Percentiles rank a stretch among this genome's conserved stretches.
Evolutionary conservation across 805 yeast species (phyloP).

Genomic region (Lipomyces spencermartinsiae): DNA sequence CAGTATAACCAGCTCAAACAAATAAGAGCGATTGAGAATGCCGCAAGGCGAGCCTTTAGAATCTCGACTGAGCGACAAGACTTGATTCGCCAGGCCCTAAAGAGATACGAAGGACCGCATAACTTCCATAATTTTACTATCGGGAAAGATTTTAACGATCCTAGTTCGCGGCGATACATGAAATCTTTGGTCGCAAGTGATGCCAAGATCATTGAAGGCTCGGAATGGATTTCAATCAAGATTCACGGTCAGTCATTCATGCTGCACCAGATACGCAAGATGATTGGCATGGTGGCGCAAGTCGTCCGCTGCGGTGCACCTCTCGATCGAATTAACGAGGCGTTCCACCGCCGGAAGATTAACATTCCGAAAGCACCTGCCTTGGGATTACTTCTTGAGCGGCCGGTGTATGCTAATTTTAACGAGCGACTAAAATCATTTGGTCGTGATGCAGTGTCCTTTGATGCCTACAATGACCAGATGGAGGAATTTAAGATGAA

Average conservation of each 20-base stretch:
- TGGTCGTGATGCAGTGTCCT: conserved; percentile 79
- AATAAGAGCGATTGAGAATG: conserved; percentile 68
- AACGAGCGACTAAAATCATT: conserved; percentile 70
- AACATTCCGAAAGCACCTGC: conserved; percentile 99
- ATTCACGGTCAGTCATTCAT: conserved; percentile 98
- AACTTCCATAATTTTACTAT: conserved; percentile 89
- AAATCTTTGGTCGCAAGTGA: conserved; percentile 77
- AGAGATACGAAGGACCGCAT: conserved; percentile 81
- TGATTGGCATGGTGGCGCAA: conserved; percentile 94
- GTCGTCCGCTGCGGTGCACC: conserved; percentile 89
- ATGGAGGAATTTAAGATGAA: conserved; percentile 88
- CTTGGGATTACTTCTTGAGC: conserved; percentile 84
- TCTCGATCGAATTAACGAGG: conserved; percentile 70
- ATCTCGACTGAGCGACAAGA: conserved; percentile 67
- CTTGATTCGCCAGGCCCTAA: conserved; percentile 69
- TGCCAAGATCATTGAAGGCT: conserved; percentile 89
- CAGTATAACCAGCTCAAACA: conserved; percentile 47
- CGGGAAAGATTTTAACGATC: conserved; percentile 82
- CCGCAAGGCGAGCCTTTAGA: conserved; percentile 70
- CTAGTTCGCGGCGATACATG: conserved; percentile 85
- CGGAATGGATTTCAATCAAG: conserved; percentile 95
- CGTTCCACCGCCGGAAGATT: conserved; percentile 74
- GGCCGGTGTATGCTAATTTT: conserved; percentile 88
- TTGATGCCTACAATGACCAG: conserved; percentile 65
- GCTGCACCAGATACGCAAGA: conserved; percentile 97